Percentiles rank a stretch among this genome's conserved stretches.
Evolutionary conservation across 306 rosid genomes (phyloP).

Genomic region (Quillaja saponaria): DNA sequence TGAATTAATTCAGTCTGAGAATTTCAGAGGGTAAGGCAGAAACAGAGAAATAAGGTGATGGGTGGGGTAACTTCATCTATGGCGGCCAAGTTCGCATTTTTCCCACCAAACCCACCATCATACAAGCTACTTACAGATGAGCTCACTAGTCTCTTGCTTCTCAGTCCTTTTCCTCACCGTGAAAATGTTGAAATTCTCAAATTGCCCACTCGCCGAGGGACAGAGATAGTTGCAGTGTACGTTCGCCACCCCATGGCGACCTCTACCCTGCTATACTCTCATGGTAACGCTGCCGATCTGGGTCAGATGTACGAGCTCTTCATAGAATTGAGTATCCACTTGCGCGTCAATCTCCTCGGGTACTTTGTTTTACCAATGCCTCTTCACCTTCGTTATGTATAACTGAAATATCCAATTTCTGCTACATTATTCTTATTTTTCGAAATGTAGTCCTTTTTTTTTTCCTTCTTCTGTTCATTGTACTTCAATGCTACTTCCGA

Average conservation of each 20-base stretch:
- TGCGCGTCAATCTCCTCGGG: constrained; percentile 93
- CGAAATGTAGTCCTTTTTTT: constrained; percentile 10
- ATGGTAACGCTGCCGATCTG: constrained; percentile 98
- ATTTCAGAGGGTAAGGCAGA: constrained; percentile 7
- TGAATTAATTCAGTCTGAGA: constrained; percentile 20
- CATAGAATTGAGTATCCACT: constrained; percentile 78
- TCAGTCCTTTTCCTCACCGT: constrained; percentile 79
- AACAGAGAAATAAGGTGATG: constrained; percentile 39
- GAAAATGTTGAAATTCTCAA: constrained; percentile 84
- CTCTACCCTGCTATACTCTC: constrained; percentile 83
- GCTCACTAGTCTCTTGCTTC: constrained; percentile 66
- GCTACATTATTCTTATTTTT: constrained; percentile 5
- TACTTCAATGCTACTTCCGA: not conserved
- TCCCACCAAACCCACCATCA: constrained; percentile 90
- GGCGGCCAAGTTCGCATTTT: constrained; percentile 96
- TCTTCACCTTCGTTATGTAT: not conserved
- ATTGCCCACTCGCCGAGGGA: constrained; percentile 75
- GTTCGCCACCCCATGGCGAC: constrained; percentile 89
- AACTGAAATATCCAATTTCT: constrained; percentile 10
- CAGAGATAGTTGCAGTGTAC: constrained; percentile 76
- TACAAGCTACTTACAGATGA: constrained; percentile 65
- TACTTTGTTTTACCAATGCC: constrained; percentile 30
- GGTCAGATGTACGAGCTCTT: constrained; percentile 98
- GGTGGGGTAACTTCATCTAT: constrained; percentile 97
- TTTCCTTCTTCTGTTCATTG: not conserved